phyloP scores from a whole-genome alignment of 345 rosid species.

The Sisymbrium altissimum region DNA sequence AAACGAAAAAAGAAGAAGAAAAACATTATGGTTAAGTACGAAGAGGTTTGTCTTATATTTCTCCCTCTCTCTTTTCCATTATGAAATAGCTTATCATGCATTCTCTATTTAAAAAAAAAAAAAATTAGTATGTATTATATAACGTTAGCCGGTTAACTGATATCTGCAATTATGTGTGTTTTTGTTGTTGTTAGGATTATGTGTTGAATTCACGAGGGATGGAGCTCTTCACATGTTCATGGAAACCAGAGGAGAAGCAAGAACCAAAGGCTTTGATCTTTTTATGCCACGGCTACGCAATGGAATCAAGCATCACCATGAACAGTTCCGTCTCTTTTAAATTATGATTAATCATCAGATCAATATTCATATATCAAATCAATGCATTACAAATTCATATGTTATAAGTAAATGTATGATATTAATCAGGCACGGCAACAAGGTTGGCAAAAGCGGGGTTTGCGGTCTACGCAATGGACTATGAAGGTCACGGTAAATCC shows the following conservation, averaged over 20 bases:
- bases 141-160: neutral
- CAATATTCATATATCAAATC: neutral
- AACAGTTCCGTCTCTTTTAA: constrained; percentile 38
- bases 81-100: neutral
- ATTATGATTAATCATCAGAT: constrained; percentile 1
- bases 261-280: constrained; percentile 70
- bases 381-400: neutral
- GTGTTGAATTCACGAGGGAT: constrained; percentile 53
- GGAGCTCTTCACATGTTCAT: constrained; percentile 73
- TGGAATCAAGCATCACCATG: constrained; percentile 96
- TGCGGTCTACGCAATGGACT: constrained; percentile 73
- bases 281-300: constrained; percentile 85
- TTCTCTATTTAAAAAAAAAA: neutral
- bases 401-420: neutral
- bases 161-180: neutral
- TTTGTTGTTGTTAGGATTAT: constrained; percentile 40
- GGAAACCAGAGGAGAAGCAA: constrained; percentile 50
- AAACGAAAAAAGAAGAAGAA: neutral
- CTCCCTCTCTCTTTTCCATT: neutral
- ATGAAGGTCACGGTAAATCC: constrained; percentile 89
- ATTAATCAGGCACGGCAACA: constrained; percentile 55
- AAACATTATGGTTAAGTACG: constrained; percentile 17
- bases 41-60: constrained; percentile 11
- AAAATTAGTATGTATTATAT: neutral
- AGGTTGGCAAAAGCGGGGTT: constrained; percentile 60